Percentiles rank a stretch among this genome's conserved stretches.
Conservation (phyloP, 1,284 basidiomycete species). For the Puccinia triticina region DNA sequence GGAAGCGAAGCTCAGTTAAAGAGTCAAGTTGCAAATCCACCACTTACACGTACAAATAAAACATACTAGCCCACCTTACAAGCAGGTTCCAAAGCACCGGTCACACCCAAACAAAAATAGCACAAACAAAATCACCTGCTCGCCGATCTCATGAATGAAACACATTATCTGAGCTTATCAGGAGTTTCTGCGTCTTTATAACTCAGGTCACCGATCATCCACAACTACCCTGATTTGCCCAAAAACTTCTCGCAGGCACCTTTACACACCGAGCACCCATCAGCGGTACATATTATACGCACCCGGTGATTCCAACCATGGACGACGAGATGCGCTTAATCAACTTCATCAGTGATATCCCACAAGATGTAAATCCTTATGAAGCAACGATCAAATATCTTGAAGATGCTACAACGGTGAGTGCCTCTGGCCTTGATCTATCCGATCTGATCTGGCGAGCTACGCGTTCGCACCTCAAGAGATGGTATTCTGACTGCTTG, state of each 20-base stretch:
- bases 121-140: neutral
- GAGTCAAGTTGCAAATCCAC: conserved; percentile 13
- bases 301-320: neutral
- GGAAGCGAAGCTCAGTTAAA: neutral
- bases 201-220: neutral
- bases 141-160: neutral
- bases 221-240: neutral
- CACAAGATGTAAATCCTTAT: conserved; percentile 30
- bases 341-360: conserved; percentile 12
- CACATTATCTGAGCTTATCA: neutral
- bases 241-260: neutral
- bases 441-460: neutral
- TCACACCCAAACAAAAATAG: conserved; percentile 1
- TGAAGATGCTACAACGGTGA: conserved; percentile 1
- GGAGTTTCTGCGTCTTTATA: neutral
- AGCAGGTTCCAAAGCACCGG: conserved; percentile 3
- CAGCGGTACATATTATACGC: neutral
- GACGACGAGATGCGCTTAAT: conserved; percentile 28
- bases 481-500: neutral
- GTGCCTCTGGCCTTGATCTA: neutral
- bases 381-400: conserved; percentile 12
- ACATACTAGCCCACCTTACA: neutral
- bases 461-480: neutral
- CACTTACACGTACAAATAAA: conserved; percentile 7
- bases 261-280: neutral